Evolutionary conservation across 805 yeast species (phyloP), one percentile per base, ranked within the genome.

Genomic region (fission yeast (Schizosaccharomyces pombe)): DNA sequence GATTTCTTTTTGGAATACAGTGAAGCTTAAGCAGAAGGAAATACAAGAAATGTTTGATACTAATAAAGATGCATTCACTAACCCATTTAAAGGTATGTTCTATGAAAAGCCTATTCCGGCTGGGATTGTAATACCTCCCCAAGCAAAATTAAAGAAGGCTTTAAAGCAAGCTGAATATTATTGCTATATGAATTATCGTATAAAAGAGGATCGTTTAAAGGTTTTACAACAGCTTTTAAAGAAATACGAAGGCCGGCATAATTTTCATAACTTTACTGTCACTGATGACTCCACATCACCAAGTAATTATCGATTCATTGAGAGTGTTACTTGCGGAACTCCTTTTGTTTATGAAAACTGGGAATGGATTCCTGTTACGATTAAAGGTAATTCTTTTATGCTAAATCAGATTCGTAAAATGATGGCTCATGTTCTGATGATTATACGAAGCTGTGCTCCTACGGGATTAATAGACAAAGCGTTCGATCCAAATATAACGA

Each of bases 311-410:
- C 73, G 98, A 62, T 83, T 70, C 64, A 87, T 91, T 86, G 83
- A 83, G 62, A 69, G 75, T 19, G 73, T 89, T 52, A 72, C 75
- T 0, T 94, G 85, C 0, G 76, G 86, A n/a, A 93, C 84, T 1
- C 97, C 98, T 1, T 84, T 85, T 65, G 80, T 85, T 54, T 87
- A 89, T 60, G 84, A 87, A 63, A 86, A 84, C 52, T 86, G 95
- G 5, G 97, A 91, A 64, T 91, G 98, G 98, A 75, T 85, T 1
- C 84, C 95, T 1, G 81, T 91, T 63, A 87, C 89, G 70, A 85
- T 91, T 60, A 97, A 91, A 65, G 98, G 98, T 5, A 97, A 91
- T 69, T 85, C 95, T 3, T 91, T 91, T 67, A 91, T 91, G 98
- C 73, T 91, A 58, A 97, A 91, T 68, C 98, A 91, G 72, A 91